Percentiles rank a stretch among this genome's conserved stretches.
These are phyloP conservation scores for Petunia axillaris DNA, from an alignment of 257 asterid genomes.

Conservation along the genomic window DNA sequence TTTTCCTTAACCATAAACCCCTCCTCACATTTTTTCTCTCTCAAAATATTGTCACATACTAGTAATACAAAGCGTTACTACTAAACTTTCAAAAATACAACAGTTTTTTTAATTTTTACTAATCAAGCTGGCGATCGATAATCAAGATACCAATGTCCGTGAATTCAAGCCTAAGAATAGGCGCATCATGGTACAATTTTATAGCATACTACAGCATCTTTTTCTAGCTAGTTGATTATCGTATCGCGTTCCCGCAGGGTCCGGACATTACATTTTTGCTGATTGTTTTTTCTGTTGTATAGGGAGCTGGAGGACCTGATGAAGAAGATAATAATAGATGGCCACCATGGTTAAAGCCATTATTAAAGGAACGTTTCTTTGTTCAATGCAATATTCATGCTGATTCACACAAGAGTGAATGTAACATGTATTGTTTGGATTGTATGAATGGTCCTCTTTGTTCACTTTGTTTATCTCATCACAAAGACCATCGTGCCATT, in stretches of 20 bases:
- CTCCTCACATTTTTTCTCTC: background rate
- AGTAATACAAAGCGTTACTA: constrained; percentile 26
- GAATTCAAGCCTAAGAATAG: constrained; percentile 76
- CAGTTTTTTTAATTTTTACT: constrained; percentile 26
- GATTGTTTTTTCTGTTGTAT: constrained; percentile 14
- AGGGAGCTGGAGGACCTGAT: constrained; percentile 79
- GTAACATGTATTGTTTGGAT: constrained; percentile 67
- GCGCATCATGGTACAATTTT: constrained; percentile 64
- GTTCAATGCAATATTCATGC: constrained; percentile 58
- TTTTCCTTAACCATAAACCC: constrained; percentile 22
- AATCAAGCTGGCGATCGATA: constrained; percentile 83
- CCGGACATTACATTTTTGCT: background rate
- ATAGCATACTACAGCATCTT: too few species aligned
- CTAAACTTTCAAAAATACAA: constrained; percentile 28
- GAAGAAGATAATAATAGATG: constrained; percentile 67
- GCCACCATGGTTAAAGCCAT: constrained; percentile 67
- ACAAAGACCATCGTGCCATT: constrained; percentile 60
- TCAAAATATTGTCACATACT: background rate
- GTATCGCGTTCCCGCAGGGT: background rate
- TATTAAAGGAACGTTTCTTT: constrained; percentile 53
- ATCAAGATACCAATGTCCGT: constrained; percentile 58
- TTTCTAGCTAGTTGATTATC: background rate
- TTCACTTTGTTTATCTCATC: constrained; percentile 52
- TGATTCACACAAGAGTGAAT: constrained; percentile 64
- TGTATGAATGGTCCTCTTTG: constrained; percentile 65